These are phyloP conservation scores for Fusarium sp. DNA, from an alignment of 2,329 filamentous ascomycete genomes.

Conservation along the genomic window DNA sequence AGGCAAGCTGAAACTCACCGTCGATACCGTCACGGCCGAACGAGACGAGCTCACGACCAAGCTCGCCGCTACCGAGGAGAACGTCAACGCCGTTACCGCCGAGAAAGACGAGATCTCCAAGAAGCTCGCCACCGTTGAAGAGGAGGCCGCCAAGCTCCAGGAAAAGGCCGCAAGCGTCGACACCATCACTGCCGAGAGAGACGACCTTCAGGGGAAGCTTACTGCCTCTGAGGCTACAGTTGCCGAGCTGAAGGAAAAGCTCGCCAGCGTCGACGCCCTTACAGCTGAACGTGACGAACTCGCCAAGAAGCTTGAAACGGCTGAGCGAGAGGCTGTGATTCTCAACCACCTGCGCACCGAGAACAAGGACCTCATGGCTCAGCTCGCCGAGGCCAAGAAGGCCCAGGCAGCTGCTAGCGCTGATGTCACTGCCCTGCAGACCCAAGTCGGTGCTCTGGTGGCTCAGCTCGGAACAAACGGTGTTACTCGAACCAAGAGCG, in stretches of 20 bases:
- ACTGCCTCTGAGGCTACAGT: conserved; percentile 21
- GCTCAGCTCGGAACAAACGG: conserved; percentile 30
- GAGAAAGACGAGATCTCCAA: conserved; percentile 32
- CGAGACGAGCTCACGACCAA: conserved; percentile 13
- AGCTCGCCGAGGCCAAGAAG: conserved; percentile 40
- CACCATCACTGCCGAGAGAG: conserved; percentile 24
- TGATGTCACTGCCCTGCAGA: conserved; percentile 34
- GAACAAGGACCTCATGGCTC: conserved; percentile 41
- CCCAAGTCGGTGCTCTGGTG: conserved; percentile 36
- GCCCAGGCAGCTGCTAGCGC: conserved; percentile 36
- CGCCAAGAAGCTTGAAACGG: conserved; percentile 35
- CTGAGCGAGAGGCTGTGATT: conserved; percentile 37
- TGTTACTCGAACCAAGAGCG: conserved; percentile 21
- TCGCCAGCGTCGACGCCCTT: conserved; percentile 18
- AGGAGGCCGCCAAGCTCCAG: conserved; percentile 28
- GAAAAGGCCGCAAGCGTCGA: conserved; percentile 33
- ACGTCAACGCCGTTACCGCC: conserved; percentile 3
- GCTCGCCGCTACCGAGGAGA: conserved; percentile 24
- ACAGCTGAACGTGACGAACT: conserved; percentile 30
- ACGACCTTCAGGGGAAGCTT: conserved; percentile 33
- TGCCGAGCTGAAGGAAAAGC: conserved; percentile 15
- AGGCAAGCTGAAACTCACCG: conserved; percentile 30
- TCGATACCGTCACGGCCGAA: conserved; percentile 9
- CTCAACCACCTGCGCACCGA: conserved; percentile 36
- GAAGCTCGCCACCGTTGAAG: conserved; percentile 34